These are phyloP conservation scores for Phlyctochytrium arcticum DNA, from an alignment of 192 early-diverging fungal species.

Conservation along the genomic window DNA sequence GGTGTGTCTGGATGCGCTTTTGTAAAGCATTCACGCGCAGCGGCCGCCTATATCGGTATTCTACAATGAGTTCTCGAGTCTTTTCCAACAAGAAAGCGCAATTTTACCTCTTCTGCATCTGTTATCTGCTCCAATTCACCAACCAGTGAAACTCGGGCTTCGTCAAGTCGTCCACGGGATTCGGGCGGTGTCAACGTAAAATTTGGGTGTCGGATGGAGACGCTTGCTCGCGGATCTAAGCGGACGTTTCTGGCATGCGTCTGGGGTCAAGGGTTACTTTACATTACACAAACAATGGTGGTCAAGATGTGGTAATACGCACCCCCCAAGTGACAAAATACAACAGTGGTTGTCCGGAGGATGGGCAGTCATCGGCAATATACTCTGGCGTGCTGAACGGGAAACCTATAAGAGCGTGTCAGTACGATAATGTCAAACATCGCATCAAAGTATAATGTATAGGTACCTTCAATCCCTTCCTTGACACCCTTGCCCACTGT, in stretches of 20 bases:
- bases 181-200: background rate
- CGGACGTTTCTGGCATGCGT: slow-evolving; percentile 6
- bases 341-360: slow-evolving; percentile 1
- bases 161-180: slow-evolving; percentile 11
- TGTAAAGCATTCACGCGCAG: background rate
- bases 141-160: slow-evolving; percentile 9
- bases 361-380: slow-evolving; percentile 9
- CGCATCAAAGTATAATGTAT: background rate
- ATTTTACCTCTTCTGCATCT: slow-evolving; percentile 5
- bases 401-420: too few relatives aligned
- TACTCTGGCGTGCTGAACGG: slow-evolving; percentile 16
- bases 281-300: background rate
- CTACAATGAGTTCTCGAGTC: background rate
- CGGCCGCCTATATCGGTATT: background rate
- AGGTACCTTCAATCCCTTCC: background rate
- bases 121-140: background rate
- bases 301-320: background rate
- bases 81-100: background rate
- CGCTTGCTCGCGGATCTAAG: background rate
- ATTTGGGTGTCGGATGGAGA: slow-evolving; percentile 6
- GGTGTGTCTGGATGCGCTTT: slow-evolving; percentile 1
- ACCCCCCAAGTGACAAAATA: slow-evolving; percentile 18
- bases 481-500: background rate
- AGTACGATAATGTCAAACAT: background rate
- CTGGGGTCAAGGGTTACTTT: background rate